Conservation (phyloP, 2,329 filamentous ascomycete genomes). For the Gyromitra esculenta region DNA sequence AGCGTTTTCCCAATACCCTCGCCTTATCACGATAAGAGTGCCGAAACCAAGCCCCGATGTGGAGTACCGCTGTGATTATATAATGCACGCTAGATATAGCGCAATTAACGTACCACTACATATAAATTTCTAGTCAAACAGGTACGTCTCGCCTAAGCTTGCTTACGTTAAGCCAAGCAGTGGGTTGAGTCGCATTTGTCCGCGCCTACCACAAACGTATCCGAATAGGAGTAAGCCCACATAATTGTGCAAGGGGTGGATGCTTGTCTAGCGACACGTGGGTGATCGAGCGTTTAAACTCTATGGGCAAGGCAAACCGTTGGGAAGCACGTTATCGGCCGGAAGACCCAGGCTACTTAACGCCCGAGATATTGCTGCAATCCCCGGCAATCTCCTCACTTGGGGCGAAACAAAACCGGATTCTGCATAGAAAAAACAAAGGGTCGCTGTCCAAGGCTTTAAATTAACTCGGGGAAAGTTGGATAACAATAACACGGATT, state of each 20-base stretch:
- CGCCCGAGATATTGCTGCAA: neutral
- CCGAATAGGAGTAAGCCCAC: slow-evolving; percentile 2
- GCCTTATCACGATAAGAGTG: neutral
- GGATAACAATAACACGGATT: slow-evolving; percentile 12
- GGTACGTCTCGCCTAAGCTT: neutral
- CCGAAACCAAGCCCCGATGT: neutral
- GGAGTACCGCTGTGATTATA: neutral
- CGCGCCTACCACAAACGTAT: neutral
- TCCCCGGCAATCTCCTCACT: neutral
- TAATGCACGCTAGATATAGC: slow-evolving; percentile 2
- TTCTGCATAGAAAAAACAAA: slow-evolving; percentile 7
- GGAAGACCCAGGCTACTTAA: slow-evolving; percentile 4
- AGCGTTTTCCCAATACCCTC: slow-evolving; percentile 30
- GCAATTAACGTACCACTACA: slow-evolving; percentile 16
- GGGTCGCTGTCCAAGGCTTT: slow-evolving; percentile 8
- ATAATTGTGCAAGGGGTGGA: neutral
- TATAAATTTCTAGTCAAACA: neutral
- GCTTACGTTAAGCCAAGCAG: neutral
- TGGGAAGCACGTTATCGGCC: slow-evolving; percentile 27
- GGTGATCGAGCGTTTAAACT: slow-evolving; percentile 19
- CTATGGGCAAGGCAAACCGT: slow-evolving; percentile 11
- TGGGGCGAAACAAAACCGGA: neutral
- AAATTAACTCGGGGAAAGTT: slow-evolving; percentile 10
- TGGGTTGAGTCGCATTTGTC: neutral
- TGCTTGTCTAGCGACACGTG: slow-evolving; percentile 30